phyloP scores from a whole-genome alignment of 331 rosid genomes.

The Malus hybrid region DNA sequence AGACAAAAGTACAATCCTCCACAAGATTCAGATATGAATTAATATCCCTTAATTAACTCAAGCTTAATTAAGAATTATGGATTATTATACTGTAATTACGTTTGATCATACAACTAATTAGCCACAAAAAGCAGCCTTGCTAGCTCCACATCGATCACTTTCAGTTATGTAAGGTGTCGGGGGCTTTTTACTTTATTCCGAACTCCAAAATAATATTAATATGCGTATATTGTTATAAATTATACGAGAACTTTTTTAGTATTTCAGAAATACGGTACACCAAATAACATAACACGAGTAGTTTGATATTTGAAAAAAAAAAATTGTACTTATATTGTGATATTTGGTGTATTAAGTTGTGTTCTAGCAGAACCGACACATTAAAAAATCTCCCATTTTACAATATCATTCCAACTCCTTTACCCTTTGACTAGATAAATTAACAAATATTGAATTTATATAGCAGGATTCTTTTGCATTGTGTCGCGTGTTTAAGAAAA shows the following conservation, averaged over 20 bases:
- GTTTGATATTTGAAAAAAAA: too few species aligned
- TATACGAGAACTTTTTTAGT: too few species aligned
- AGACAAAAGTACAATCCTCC: constrained; percentile 59
- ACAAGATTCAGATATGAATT: background rate
- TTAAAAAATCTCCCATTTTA: too few species aligned
- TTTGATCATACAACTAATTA: background rate
- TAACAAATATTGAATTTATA: too few species aligned
- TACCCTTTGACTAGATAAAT: background rate
- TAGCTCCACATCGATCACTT: too few species aligned
- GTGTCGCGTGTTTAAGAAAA: constrained; percentile 94
- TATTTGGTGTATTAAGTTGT: fast-evolving
- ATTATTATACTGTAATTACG: background rate
- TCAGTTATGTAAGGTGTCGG: constrained; percentile 32
- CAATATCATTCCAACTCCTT: background rate
- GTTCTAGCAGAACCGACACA: too few species aligned
- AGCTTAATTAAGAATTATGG: background rate
- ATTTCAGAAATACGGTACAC: too few species aligned
- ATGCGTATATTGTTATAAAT: too few species aligned
- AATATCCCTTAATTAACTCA: constrained; percentile 5
- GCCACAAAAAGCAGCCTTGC: too few species aligned
- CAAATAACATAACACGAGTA: too few species aligned
- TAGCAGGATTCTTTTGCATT: constrained; percentile 88
- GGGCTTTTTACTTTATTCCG: constrained; percentile 83
- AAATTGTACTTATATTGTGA: too few species aligned
- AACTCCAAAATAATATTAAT: constrained; percentile 16